Base-by-base conservation (phyloP, 768 basidiomycete species). In the Goffeauzyma gilvescens region DNA sequence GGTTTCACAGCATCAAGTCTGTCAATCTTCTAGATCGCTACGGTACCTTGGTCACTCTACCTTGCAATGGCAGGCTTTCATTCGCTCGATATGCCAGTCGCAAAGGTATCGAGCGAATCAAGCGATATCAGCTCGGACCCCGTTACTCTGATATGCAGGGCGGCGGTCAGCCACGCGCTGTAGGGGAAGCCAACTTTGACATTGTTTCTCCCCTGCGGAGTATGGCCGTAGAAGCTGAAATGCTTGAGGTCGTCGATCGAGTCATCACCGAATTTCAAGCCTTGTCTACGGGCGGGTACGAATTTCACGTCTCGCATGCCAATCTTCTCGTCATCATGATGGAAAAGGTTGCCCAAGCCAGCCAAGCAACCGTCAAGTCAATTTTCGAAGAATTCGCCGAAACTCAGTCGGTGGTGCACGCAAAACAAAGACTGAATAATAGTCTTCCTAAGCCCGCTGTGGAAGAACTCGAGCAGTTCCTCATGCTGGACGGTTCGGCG, bases 1-100 rank as follows among this genome's bases (percentile, higher is more conserved):
- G 76, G 23, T 65, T 69, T 3, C 73, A 75, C 14, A 74, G 77
- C 24, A 70, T 71, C 31, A 72, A 69, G 6, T 74, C 77, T 22
- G 81, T 79, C 2, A 67, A 75, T 5, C 75, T 84, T 50, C 71
- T 95, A 23, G 87, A 90, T 63, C 68, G 74, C 12, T 44, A 35
- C 17, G 61, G 61, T 8, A 51, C 57, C 24, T 31, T 63, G 18
- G 49, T 48, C 32, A 43, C 41, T 14, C 44, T 63, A 4, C 59
- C 59, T 3, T 53, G 37, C 12, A 53, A 54, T 9, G 56, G 58
- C 24, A 32, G 57, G 38, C 41, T 63, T 12, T 45, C 49, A 13
- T 58, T 63, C 50, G 61, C 59, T 4, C 8, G 61, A 40, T 51
- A 49, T 20, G 57, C 55, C 4, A 54, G 54, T 17, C 40, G 56